A percentile compares a stretch with the other conserved stretches of the same genome.
These are phyloP conservation scores for Xylaria cubensis DNA, from an alignment of 495 filamentous ascomycete species.

Conservation along the genomic window DNA sequence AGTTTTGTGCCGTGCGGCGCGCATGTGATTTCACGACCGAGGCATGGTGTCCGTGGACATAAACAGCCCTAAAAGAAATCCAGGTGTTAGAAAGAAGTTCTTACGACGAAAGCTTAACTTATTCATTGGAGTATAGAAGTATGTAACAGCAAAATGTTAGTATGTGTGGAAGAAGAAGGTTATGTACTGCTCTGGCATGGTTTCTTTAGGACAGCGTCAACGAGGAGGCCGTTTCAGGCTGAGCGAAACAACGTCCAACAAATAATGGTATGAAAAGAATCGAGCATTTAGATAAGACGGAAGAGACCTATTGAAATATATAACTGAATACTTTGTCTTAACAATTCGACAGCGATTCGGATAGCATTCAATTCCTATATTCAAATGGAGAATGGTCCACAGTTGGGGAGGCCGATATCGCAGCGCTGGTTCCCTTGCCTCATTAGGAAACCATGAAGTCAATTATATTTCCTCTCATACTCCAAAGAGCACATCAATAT, in stretches of 20 bases:
- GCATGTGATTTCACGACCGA: constrained; percentile 58
- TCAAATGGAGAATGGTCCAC: background rate
- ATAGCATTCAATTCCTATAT: background rate
- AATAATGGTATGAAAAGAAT: background rate
- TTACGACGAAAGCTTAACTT: background rate
- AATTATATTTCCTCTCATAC: background rate
- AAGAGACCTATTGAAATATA: background rate
- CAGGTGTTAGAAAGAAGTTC: background rate
- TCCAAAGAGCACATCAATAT: background rate
- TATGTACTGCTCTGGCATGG: constrained; percentile 18
- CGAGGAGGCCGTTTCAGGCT: background rate
- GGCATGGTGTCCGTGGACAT: constrained; percentile 59
- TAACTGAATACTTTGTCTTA: background rate
- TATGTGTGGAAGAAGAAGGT: background rate
- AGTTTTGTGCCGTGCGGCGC: constrained; percentile 61
- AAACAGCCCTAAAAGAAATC: constrained; percentile 39
- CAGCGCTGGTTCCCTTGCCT: constrained; percentile 1
- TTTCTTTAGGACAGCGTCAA: background rate
- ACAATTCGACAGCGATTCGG: background rate
- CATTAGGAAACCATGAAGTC: background rate
- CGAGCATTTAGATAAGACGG: background rate
- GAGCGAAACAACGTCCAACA: background rate
- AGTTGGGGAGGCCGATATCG: constrained; percentile 16
- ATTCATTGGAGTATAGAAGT: background rate
- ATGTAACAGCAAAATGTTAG: background rate